Percentiles rank a stretch among this genome's conserved stretches.
phyloP scores from a whole-genome alignment of 371 early-diverging fungal species.

The Dichotomocladium elegans region DNA sequence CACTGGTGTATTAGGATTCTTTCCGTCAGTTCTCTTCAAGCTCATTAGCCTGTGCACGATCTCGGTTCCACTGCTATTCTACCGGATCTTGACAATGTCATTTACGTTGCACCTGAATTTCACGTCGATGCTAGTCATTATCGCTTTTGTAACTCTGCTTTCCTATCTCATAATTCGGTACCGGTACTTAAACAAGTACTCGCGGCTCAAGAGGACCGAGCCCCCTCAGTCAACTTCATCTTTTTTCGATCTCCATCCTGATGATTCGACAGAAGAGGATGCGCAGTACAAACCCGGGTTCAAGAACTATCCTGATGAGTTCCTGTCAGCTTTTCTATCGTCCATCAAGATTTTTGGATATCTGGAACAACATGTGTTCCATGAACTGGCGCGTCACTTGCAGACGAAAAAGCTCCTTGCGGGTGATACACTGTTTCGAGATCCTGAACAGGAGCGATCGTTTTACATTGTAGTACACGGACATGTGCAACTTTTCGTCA shows the following conservation, averaged over 20 bases:
- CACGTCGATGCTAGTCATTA: conserved; percentile 49
- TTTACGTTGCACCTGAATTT: conserved; percentile 67
- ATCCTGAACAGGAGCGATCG: conserved; percentile 68
- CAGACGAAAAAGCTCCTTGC: conserved; percentile 83
- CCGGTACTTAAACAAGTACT: conserved; percentile 73
- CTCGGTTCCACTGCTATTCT: conserved; percentile 52
- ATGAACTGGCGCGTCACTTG: conserved; percentile 85
- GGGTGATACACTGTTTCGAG: conserved; percentile 82
- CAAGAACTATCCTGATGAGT: conserved; percentile 76
- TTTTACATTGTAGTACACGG: conserved; percentile 97
- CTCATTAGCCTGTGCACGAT: conserved; percentile 54
- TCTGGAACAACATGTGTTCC: conserved; percentile 93
- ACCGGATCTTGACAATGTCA: conserved; percentile 63
- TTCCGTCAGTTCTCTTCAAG: conserved; percentile 44
- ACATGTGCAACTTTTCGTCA: conserved; percentile 78
- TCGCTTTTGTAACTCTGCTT: conserved; percentile 29
- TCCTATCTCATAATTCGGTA: conserved; percentile 67
- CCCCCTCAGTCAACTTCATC: conserved; percentile 54
- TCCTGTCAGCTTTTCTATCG: conserved; percentile 78
- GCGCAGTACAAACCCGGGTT: conserved; percentile 37
- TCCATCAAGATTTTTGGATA: conserved; percentile 97
- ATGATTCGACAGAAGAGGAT: conserved; percentile 60
- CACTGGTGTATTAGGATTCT: conserved; percentile 21
- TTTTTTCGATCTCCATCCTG: conserved; percentile 77
- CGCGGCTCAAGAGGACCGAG: conserved; percentile 60